Evolutionary conservation across 169 alveolate genomes (phyloP).

Genomic region (Plasmodium gaboni): DNA sequence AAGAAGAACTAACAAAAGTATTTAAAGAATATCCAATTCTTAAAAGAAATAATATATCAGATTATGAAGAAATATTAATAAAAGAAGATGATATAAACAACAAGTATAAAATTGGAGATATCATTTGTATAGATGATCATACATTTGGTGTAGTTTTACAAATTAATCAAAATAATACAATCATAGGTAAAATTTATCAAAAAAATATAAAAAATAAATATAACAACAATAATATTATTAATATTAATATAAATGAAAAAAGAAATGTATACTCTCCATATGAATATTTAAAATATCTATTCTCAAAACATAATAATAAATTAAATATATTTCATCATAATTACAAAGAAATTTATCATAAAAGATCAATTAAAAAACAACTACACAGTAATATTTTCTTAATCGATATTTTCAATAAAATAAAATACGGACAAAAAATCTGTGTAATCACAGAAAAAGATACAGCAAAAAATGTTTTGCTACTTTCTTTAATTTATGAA

Average conservation of each 20-base stretch:
- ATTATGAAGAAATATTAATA: constrained; percentile 45
- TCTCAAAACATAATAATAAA: neutral
- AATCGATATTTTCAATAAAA: constrained; percentile 31
- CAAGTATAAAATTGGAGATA: constrained; percentile 22
- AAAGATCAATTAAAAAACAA: constrained; percentile 19
- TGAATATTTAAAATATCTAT: constrained; percentile 36
- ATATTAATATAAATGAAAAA: neutral
- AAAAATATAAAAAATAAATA: neutral
- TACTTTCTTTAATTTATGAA: constrained; percentile 34
- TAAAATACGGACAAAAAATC: constrained; percentile 53
- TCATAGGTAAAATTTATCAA: constrained; percentile 33
- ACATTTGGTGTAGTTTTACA: constrained; percentile 55
- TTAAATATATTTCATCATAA: constrained; percentile 24
- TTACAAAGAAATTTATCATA: constrained; percentile 20
- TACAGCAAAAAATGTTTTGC: constrained; percentile 10
- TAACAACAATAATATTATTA: neutral
- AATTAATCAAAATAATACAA: constrained; percentile 21
- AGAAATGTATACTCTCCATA: constrained; percentile 54
- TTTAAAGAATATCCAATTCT: constrained; percentile 34
- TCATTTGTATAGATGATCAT: constrained; percentile 16
- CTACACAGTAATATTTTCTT: constrained; percentile 17
- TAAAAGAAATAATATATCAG: neutral
- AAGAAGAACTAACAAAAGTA: constrained; percentile 46
- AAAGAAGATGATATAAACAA: neutral
- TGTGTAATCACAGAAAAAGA: constrained; percentile 33